Evolutionary conservation across 108 stramenopile genomes (phyloP).

Genomic region (Nannochloropsis granulata): DNA sequence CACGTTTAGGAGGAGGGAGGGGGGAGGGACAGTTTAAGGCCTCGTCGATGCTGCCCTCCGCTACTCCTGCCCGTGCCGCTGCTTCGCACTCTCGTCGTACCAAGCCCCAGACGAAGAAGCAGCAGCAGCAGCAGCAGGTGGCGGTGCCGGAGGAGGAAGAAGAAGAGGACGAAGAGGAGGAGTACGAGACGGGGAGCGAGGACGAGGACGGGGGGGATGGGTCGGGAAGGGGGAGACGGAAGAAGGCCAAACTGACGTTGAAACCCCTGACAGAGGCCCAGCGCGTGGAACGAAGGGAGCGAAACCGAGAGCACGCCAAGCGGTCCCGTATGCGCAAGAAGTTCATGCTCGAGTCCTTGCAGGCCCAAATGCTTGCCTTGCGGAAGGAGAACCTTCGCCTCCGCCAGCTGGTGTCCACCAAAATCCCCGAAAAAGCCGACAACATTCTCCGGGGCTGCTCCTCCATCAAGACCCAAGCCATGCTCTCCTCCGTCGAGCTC

Average conservation of each 20-base stretch:
- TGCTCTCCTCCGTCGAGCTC: background rate
- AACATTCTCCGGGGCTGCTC: constrained; percentile 13
- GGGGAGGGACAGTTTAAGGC: background rate
- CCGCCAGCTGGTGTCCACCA: constrained; percentile 2
- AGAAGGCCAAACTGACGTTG: constrained; percentile 10
- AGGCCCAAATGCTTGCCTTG: constrained; percentile 66
- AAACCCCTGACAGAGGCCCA: constrained; percentile 29
- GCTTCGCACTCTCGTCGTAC: too few species aligned
- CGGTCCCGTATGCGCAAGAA: constrained; percentile 85
- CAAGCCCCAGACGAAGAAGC: too few species aligned
- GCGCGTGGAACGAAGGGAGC: constrained; percentile 41
- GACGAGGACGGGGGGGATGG: background rate
- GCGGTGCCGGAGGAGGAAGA: background rate
- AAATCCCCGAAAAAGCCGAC: constrained; percentile 19
- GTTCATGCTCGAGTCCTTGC: constrained; percentile 80
- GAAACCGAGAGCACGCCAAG: constrained; percentile 94
- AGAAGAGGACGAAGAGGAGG: background rate
- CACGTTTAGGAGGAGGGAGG: background rate
- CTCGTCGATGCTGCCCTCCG: background rate
- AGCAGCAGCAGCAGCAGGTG: too few species aligned
- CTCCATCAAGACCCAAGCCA: constrained; percentile 1
- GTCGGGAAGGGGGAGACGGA: background rate
- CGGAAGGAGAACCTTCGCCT: constrained; percentile 63
- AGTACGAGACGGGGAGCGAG: background rate
- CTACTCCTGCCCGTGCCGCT: background rate